A percentile compares a stretch with the other conserved stretches of the same genome.
These are phyloP conservation scores for Chrysosphaeria jannelii DNA, from an alignment of 2,329 filamentous ascomycete species.

Conservation along the genomic window DNA sequence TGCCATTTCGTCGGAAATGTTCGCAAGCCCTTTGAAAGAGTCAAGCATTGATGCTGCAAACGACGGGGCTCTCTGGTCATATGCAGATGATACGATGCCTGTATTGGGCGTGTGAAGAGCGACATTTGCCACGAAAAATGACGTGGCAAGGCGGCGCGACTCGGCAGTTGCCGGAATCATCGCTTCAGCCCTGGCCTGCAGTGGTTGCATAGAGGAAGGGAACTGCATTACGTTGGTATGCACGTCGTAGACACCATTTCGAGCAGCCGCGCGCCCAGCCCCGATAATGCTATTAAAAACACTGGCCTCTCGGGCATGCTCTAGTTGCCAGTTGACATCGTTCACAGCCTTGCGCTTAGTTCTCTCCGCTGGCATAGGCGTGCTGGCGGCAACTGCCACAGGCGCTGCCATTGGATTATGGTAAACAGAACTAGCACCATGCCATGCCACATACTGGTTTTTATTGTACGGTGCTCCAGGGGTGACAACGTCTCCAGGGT, in stretches of 20 bases:
- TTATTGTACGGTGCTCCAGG: conserved; percentile 78
- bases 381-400: conserved; percentile 38
- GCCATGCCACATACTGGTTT: conserved; percentile 97
- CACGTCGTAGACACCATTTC: conserved; percentile 57
- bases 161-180: conserved; percentile 23
- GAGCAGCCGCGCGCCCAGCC: conserved; percentile 32
- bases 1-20: conserved; percentile 32
- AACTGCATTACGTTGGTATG: conserved; percentile 84
- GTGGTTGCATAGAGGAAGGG: conserved; percentile 68
- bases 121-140: conserved; percentile 23
- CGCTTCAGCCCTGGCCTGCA: conserved; percentile 58
- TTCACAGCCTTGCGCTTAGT: conserved; percentile 48
- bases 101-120: conserved; percentile 19
- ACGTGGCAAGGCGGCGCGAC: conserved; percentile 5
- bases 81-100: conserved; percentile 16
- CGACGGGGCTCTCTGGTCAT: conserved; percentile 9
- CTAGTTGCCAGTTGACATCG: conserved; percentile 84
- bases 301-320: conserved; percentile 69
- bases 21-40: conserved; percentile 28
- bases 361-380: conserved; percentile 31
- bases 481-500: conserved; percentile 58
- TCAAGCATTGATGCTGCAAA: conserved; percentile 8
- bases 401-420: conserved; percentile 15
- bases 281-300: conserved; percentile 57
- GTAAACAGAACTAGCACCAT: conserved; percentile 86